These are phyloP conservation scores for Amyloporia xantha DNA, from an alignment of 768 basidiomycete species.

Conservation along the genomic window DNA sequence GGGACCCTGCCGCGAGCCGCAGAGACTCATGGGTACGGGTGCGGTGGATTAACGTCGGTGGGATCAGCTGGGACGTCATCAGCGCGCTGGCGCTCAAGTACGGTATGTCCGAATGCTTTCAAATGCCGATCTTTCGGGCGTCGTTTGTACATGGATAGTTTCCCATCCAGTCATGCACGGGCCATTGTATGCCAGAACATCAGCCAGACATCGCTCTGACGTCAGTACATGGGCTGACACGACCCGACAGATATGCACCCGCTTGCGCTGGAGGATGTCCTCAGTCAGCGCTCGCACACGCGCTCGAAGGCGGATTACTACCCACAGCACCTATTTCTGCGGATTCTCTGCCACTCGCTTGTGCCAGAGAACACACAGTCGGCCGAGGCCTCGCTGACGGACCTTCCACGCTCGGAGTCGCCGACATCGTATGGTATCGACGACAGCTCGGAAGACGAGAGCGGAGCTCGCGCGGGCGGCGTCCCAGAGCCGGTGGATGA, in stretches of 20 bases:
- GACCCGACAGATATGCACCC: conserved; percentile 52
- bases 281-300: conserved; percentile 45
- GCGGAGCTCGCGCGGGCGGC: conserved; percentile 27
- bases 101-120: conserved; percentile 40
- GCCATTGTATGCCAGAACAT: background rate
- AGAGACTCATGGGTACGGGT: conserved; percentile 61
- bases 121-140: too few relatives aligned
- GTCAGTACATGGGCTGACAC: background rate
- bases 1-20: conserved; percentile 35
- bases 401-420: conserved; percentile 30
- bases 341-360: conserved; percentile 59
- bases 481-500: conserved; percentile 15
- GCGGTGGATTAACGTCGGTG: conserved; percentile 69
- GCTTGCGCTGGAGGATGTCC: conserved; percentile 63
- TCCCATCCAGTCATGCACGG: too few relatives aligned
- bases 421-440: conserved; percentile 18
- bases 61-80: conserved; percentile 66
- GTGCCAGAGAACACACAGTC: conserved; percentile 13
- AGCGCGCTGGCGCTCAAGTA: conserved; percentile 61
- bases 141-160: too few relatives aligned
- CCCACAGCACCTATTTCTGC: conserved; percentile 60
- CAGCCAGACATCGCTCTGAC: background rate
- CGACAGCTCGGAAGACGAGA: conserved; percentile 16
- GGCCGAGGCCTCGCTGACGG: conserved; percentile 17
- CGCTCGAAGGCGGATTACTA: conserved; percentile 73